Base-by-base conservation (phyloP, 176 grass and related monocot genomes). In the Aegilops longissima region DNA sequence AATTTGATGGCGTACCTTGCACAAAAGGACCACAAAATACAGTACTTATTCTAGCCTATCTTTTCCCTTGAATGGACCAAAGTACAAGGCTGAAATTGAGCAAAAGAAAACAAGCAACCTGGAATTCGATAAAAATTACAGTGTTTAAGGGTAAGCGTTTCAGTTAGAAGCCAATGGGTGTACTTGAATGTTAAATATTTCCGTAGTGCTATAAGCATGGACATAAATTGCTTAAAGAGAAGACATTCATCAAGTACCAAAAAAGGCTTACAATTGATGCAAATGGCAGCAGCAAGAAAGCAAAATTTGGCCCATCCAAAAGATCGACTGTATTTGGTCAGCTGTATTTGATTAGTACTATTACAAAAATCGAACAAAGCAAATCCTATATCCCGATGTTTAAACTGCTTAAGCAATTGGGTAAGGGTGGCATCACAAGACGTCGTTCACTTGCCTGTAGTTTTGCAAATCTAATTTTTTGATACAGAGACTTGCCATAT, bases 401-500 rank as follows among this genome's bases (percentile, higher is more conserved):
- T 84, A 83, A 90, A 72, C 84, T 86, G 31, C 61, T 70, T 85
- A 85, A 84, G 45, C 12, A 65, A 84, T 47, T 76, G 23, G 38
- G 34, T n/a, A 85, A 83, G 16, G 8, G 66, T 73, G 56, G 71
- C 78, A 63, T 54, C 70, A 51, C 36, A 62, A 62, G 38, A 84
- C 12, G 27, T 42, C 29, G 68, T 81, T 84, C 58, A 58, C 62
- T 81, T 84, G 67, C 84, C 34, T 91, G 51, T 16, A 75, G 39
- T 73, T 84, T 44, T 62, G 51, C 61, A 84, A 68, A 68, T 31
- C 69, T 66, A 39, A 83, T 61, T 67, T 82, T 31, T 33, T 73
- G 66, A 59, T 66, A 74, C 12, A 24, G 27, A 87, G 25, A 67
- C 3, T 78, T 62, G 74, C 18, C 44, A 74, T 21, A 75, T 47